Evolutionary conservation across 768 basidiomycete species (phyloP), one percentile per base, ranked within the genome.

Genomic region (Leccinellum luteum): DNA sequence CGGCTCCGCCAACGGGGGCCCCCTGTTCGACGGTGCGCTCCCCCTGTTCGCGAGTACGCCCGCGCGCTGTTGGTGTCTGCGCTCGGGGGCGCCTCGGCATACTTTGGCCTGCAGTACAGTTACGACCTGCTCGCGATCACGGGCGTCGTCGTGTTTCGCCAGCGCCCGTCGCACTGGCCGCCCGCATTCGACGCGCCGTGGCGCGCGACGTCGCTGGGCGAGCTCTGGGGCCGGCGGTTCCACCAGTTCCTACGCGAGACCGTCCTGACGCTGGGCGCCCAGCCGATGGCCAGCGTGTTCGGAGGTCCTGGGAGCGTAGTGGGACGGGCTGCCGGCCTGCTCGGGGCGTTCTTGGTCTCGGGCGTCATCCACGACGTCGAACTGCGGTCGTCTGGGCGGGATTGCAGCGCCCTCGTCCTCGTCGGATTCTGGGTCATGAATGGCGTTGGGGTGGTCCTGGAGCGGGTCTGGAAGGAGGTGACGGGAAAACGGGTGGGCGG

Each of bases 201-300:
- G 80, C 48, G 64, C 25, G 69, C 83, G 12, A 81, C 81, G 3
- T 87, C 85, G 7, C 64, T 89, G 48, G 73, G 75, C 41, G 80
- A 87, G 7, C 80, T 86, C 47, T 90, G 88, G 88, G 75, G 80
- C 0, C 68, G 61, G 49, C 75, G 83, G 27, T 89, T 87, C 87
- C 88, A 90, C 63, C 86, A 87, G 59, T 54, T 84, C 15, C 83
- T 87, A 67, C 79, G 87, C 2, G 77, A 83, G 48, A 63, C 74
- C n/a, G 83, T 89, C 60, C 66, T 86, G 51, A 66, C 69, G 1
- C 62, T 82, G 25, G 86, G 85, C 3, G 75, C 71, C 2, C 71
- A 69, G 21, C 84, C 84, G 0, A 61, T 81, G 9, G 61, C 65
- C 6, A 59, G 65, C 48, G 28, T 86, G 5, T 68, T 81, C 38